phyloP scores from a whole-genome alignment of 2,329 filamentous ascomycete species.

The Xylariales sp. region DNA sequence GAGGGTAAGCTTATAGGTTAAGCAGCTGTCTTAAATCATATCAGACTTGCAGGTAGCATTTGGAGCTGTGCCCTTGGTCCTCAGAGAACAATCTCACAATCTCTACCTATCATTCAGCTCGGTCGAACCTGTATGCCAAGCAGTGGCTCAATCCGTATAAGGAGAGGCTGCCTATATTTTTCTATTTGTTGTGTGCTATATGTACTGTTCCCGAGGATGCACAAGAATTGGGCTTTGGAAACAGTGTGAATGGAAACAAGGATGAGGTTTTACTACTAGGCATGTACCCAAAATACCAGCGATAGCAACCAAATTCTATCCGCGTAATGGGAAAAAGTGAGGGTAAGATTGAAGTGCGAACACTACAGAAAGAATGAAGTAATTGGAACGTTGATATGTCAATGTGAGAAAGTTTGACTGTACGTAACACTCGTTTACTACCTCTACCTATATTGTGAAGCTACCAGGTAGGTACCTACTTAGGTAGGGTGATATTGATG shows the following conservation, averaged over 20 bases:
- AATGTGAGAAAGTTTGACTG: not conserved
- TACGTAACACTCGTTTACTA: too few relatives aligned
- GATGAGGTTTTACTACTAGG: not conserved
- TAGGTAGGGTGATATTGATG: too few relatives aligned
- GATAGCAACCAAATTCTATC: constrained; percentile 4
- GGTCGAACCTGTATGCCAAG: not conserved
- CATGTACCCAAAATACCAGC: constrained; percentile 11
- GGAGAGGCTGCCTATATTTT: not conserved
- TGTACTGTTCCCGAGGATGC: constrained; percentile 5
- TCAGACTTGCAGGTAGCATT: not conserved
- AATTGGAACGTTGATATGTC: too few relatives aligned
- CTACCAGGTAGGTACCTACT: too few relatives aligned
- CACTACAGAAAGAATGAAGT: too few relatives aligned
- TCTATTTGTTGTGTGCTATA: constrained; percentile 4
- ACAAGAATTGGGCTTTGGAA: constrained; percentile 13
- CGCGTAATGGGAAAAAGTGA: not conserved
- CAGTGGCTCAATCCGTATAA: not conserved
- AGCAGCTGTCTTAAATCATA: not conserved
- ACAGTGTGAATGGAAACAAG: constrained; percentile 17
- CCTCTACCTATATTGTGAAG: too few relatives aligned
- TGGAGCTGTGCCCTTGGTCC: not conserved
- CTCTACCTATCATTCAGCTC: not conserved
- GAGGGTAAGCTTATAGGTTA: constrained; percentile 75
- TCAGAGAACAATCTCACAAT: not conserved
- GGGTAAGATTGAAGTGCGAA: not conserved